A percentile compares a stretch with the other conserved stretches of the same genome.
These are phyloP conservation scores for Chenopodium berlandieri DNA, from an alignment of 148 eudicot species.

Conservation along the genomic window DNA sequence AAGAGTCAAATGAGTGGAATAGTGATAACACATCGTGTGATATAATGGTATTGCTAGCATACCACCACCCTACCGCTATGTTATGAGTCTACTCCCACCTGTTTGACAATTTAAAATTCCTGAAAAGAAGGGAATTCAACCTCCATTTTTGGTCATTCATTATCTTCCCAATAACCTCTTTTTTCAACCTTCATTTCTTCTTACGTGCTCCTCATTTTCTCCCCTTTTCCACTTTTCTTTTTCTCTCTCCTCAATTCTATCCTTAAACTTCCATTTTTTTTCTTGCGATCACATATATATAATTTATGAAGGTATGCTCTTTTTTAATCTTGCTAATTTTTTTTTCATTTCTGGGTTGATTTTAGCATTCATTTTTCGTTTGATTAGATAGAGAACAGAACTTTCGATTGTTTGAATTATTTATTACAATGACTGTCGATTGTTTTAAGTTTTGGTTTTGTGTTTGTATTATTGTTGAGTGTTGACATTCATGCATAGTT, in stretches of 20 bases:
- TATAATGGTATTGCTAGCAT: background rate
- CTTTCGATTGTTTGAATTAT: background rate
- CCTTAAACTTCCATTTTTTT: background rate
- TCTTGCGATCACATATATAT: background rate
- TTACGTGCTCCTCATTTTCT: conserved; percentile 1
- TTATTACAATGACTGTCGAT: too few species aligned
- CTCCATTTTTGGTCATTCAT: background rate
- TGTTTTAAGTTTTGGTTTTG: background rate
- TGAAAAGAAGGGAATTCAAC: background rate
- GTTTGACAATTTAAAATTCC: background rate
- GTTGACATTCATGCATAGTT: background rate
- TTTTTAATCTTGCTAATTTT: background rate
- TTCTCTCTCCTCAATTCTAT: background rate
- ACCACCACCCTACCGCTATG: too few species aligned
- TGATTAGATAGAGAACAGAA: background rate
- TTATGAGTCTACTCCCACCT: too few species aligned
- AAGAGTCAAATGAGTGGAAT: background rate
- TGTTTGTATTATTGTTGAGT: background rate
- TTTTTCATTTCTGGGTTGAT: background rate
- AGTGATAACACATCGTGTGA: background rate
- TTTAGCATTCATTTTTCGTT: background rate
- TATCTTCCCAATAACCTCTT: background rate
- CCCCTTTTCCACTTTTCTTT: background rate
- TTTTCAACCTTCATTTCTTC: background rate
- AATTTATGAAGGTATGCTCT: background rate